A percentile compares a stretch with the other conserved stretches of the same genome.
Evolutionary conservation across 345 rosid species (phyloP).

Genomic region (Anastatica hierochuntica): DNA sequence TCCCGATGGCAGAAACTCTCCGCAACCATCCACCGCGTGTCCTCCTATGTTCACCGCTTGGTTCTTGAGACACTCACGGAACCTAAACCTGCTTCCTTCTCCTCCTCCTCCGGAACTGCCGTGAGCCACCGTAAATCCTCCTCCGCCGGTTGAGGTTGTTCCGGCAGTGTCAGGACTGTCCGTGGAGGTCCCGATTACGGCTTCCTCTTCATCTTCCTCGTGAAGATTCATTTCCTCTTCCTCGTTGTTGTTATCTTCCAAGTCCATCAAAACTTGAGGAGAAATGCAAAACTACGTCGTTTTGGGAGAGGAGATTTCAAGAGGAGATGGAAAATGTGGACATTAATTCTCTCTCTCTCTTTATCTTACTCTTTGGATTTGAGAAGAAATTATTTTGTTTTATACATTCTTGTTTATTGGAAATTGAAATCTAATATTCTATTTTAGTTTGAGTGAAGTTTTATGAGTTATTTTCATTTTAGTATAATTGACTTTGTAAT

Average conservation of each 20-base stretch:
- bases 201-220: slow-evolving; percentile 31
- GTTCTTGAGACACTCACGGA: slow-evolving; percentile 84
- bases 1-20: slow-evolving; percentile 87
- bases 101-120: slow-evolving; percentile 4
- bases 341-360: slow-evolving; percentile 16
- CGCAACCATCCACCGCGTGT: slow-evolving; percentile 88
- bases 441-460: too few relatives aligned
- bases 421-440: too few relatives aligned
- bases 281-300: slow-evolving; percentile 18
- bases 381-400: too few relatives aligned
- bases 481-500: too few relatives aligned
- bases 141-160: too few relatives aligned
- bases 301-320: slow-evolving; percentile 16
- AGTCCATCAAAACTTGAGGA: slow-evolving; percentile 21
- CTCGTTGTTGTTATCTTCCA: slow-evolving; percentile 31
- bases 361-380: not conserved
- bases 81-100: slow-evolving; percentile 29
- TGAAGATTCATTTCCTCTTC: slow-evolving; percentile 50
- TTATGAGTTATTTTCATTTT: too few relatives aligned
- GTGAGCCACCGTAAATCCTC: slow-evolving; percentile 28
- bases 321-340: slow-evolving; percentile 32
- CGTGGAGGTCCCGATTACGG: slow-evolving; percentile 12
- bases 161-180: slow-evolving; percentile 18
- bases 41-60: slow-evolving; percentile 84
- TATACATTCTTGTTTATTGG: too few relatives aligned